A percentile compares a stretch with the other conserved stretches of the same genome.
These are phyloP conservation scores for Sugiyamaella smithiae DNA, from an alignment of 805 yeast genomes.

Conservation along the genomic window DNA sequence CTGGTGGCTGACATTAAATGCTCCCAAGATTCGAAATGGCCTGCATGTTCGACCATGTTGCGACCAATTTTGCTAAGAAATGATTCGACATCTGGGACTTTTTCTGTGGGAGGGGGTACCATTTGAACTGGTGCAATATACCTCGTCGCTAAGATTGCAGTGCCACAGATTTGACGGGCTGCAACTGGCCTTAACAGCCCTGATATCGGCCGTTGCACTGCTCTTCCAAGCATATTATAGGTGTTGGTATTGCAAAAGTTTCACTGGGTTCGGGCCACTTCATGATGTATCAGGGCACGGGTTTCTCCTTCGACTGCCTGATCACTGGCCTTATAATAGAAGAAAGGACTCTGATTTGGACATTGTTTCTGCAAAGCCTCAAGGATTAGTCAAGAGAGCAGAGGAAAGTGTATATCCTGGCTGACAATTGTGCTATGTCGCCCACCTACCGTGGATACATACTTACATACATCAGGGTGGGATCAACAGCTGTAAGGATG, in stretches of 20 bases:
- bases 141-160: background rate
- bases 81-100: slow-evolving; percentile 65
- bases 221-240: slow-evolving; percentile 2
- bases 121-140: slow-evolving; percentile 2
- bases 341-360: too few relatives aligned
- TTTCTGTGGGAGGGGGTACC: slow-evolving; percentile 50
- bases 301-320: too few relatives aligned
- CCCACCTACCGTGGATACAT: too few relatives aligned
- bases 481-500: too few relatives aligned
- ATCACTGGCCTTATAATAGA: too few relatives aligned
- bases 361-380: too few relatives aligned
- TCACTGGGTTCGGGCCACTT: slow-evolving; percentile 3
- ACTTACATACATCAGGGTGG: too few relatives aligned
- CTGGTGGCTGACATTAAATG: slow-evolving; percentile 59
- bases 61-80: slow-evolving; percentile 82
- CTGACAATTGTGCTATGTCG: too few relatives aligned
- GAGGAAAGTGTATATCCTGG: too few relatives aligned
- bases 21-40: slow-evolving; percentile 69
- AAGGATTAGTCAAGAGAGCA: too few relatives aligned
- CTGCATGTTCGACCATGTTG: slow-evolving; percentile 61
- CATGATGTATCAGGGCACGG: too few relatives aligned
- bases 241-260: background rate
- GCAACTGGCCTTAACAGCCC: background rate
- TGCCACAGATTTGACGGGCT: background rate
- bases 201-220: background rate